phyloP scores from a whole-genome alignment of 495 filamentous ascomycete genomes.

The Neurospora sp. region DNA sequence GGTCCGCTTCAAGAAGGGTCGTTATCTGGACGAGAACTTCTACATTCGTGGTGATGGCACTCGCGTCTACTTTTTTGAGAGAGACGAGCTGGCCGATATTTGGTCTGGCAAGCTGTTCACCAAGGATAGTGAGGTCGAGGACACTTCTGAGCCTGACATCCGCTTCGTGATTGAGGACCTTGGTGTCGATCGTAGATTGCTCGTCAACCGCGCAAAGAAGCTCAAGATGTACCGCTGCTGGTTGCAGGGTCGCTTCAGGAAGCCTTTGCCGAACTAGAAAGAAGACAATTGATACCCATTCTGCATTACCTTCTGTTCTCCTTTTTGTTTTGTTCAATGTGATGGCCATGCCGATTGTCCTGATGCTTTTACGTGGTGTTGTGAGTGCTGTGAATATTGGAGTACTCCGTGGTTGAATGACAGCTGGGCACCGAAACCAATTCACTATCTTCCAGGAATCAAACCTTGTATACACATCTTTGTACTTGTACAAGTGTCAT shows the following conservation, averaged over 20 bases:
- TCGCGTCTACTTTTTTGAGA: slow-evolving; percentile 93
- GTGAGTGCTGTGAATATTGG: no score
- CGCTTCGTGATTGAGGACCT: slow-evolving; percentile 64
- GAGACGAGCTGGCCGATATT: slow-evolving; percentile 67
- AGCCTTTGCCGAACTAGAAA: slow-evolving; percentile 29
- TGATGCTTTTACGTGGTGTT: no score
- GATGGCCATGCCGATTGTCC: no score
- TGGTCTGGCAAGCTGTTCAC: slow-evolving; percentile 45
- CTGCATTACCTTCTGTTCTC: neutral
- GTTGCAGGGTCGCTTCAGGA: slow-evolving; percentile 86
- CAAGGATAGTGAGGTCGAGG: slow-evolving; percentile 10
- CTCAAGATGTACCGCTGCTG: slow-evolving; percentile 98
- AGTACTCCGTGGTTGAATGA: no score
- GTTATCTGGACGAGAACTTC: slow-evolving; percentile 91
- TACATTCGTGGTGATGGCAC: slow-evolving; percentile 94
- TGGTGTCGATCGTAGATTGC: slow-evolving; percentile 72
- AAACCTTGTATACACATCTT: neutral
- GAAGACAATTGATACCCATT: slow-evolving; percentile 9
- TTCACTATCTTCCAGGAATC: no score
- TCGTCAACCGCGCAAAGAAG: slow-evolving; percentile 83
- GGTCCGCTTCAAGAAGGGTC: slow-evolving; percentile 88
- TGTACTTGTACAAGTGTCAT: neutral
- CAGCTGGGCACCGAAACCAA: no score
- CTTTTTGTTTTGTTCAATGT: no score
- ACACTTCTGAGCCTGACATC: slow-evolving; percentile 13